phyloP scores from a whole-genome alignment of 129 eudicot genomes.

The Flaveria brownii region DNA sequence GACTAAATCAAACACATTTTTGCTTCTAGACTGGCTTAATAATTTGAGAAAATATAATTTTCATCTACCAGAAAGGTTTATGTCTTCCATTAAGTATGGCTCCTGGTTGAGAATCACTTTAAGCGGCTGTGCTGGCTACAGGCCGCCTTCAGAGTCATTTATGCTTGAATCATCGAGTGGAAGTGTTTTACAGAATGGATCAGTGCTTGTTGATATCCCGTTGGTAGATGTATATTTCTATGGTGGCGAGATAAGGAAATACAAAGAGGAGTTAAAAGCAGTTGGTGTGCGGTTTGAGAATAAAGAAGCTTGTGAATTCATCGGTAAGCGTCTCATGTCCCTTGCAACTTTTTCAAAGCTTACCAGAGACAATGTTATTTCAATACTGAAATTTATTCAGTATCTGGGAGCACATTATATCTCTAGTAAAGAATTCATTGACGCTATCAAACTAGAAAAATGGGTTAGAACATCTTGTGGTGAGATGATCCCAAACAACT shows the following conservation, averaged over 20 bases:
- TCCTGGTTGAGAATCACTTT: conserved; percentile 53
- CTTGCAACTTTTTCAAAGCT: conserved; percentile 43
- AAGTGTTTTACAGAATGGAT: conserved; percentile 42
- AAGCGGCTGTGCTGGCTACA: conserved; percentile 35
- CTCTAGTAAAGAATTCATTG: conserved; percentile 25
- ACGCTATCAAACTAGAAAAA: conserved; percentile 23
- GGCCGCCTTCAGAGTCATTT: conserved; percentile 57
- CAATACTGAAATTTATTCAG: conserved; percentile 47
- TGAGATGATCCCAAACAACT: conserved; percentile 35
- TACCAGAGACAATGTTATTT: conserved; percentile 36
- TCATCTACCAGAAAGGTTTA: conserved; percentile 33
- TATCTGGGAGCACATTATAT: conserved; percentile 37
- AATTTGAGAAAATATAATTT: not conserved
- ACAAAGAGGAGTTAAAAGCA: conserved; percentile 41
- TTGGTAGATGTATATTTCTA: conserved; percentile 41
- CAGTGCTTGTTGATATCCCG: conserved; percentile 56
- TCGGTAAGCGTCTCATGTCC: conserved; percentile 49
- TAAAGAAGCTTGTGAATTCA: conserved; percentile 46
- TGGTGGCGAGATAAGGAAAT: conserved; percentile 29
- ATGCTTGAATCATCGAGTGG: conserved; percentile 35
- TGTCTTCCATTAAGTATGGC: conserved; percentile 44
- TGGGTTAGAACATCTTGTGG: conserved; percentile 54
- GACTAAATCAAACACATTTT: conserved; percentile 35
- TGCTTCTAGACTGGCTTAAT: conserved; percentile 53
- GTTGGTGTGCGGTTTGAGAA: conserved; percentile 48